Base-by-base conservation (phyloP, 352 stramenopile genomes). In the Phytophthora hybrid region DNA sequence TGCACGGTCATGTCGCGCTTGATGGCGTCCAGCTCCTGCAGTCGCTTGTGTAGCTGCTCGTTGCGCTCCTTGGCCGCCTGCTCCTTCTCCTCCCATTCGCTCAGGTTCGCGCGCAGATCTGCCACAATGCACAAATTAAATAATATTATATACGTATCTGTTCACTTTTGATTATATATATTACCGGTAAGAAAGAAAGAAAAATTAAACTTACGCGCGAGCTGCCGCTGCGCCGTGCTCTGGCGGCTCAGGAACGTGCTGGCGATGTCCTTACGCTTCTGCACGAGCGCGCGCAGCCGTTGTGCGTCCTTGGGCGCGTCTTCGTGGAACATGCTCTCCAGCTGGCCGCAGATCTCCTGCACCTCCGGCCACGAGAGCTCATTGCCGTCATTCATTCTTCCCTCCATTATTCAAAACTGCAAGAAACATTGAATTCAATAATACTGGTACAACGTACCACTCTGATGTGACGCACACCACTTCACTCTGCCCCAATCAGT, bases 1-100 rank as follows among this genome's bases (percentile, higher is more conserved):
- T 92, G 81, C 57, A 84, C 77, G 18, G 73, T 66, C 78, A 94
- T 89, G 23, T 94, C 82, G 47, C 85, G 75, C 74, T 93, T 93
- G 64, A 86, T 66, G 16, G 74, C 61, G 19, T 93, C 87, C 21
- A 94, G 76, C 76, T 94, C 84, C 60, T 91, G 77, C 29, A 92
- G 75, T 53, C 81, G 83, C 59, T 75, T 76, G 49, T 78, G 70
- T 41, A 92, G 71, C 34, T 91, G 77, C 52, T 90, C 84, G 34
- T 88, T 81, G 46, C 83, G 80, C 5, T 82, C 58, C 57, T 83
- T 84, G 16, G 74, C 77, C 52, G 73, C 55, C 1, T 71, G 58
- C 10, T 85, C 78, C 49, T 93, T 83, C 32, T 88, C 69, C 65
- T 93, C 83, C 85, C 87, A 93, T 26, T 94, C 84, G 10, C 74